phyloP scores from a whole-genome alignment of 2,329 filamentous ascomycete genomes.

The Pseudogymnoascus verrucosus region DNA sequence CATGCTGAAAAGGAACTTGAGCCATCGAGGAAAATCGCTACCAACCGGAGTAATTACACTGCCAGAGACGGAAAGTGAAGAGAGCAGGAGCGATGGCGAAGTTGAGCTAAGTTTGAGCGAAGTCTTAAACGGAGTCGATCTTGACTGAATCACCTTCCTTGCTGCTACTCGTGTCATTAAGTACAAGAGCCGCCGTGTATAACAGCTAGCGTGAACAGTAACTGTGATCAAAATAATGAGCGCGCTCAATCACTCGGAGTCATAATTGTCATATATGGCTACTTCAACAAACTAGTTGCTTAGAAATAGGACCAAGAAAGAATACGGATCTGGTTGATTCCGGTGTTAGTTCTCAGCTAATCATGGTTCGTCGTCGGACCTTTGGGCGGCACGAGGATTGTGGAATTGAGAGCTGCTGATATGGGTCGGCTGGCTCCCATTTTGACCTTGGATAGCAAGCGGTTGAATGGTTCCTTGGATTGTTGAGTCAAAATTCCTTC shows the following conservation, averaged over 20 bases:
- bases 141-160: constrained; percentile 20
- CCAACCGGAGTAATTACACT: constrained; percentile 24
- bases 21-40: constrained; percentile 19
- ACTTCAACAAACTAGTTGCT: neutral
- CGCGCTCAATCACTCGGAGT: neutral
- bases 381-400: neutral
- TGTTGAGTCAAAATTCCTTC: neutral
- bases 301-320: neutral
- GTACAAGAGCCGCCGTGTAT: neutral
- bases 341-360: neutral
- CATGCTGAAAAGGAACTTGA: constrained; percentile 42
- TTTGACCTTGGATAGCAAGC: neutral
- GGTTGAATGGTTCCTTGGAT: neutral
- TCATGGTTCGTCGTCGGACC: neutral
- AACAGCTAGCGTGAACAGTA: neutral
- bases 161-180: neutral
- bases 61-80: constrained; percentile 24
- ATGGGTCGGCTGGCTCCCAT: neutral
- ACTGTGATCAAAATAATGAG: neutral
- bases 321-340: neutral
- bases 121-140: constrained; percentile 25
- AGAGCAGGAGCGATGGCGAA: constrained; percentile 23
- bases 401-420: too few species aligned
- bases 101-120: constrained; percentile 21
- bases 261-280: neutral